Conservation (phyloP, 2,329 filamentous ascomycete species). For the Fusarium torreyae region DNA sequence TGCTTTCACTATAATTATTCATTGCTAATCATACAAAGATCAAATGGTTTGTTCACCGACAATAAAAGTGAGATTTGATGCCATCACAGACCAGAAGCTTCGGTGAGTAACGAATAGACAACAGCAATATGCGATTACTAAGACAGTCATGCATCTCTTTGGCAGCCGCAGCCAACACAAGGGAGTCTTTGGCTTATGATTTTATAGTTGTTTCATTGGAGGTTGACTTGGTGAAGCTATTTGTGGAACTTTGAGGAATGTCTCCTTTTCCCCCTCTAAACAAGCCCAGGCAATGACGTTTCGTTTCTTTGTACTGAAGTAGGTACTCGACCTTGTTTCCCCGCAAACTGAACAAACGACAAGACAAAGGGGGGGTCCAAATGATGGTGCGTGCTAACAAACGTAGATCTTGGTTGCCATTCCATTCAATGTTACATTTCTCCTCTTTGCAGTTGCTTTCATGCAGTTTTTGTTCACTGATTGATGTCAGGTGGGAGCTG, state of each 20-base stretch:
- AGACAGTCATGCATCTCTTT: slow-evolving; percentile 30
- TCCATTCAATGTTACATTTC: slow-evolving; percentile 36
- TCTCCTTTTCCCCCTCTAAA: not conserved
- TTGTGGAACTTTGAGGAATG: not conserved
- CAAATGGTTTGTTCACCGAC: slow-evolving; percentile 23
- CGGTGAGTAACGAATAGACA: slow-evolving; percentile 19
- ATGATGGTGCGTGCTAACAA: slow-evolving; percentile 1
- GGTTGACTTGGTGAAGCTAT: slow-evolving; percentile 13
- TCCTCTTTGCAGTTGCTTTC: slow-evolving; percentile 36
- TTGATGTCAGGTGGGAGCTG: slow-evolving; percentile 22
- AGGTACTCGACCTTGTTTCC: slow-evolving; percentile 9
- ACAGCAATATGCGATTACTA: slow-evolving; percentile 11
- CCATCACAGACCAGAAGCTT: slow-evolving; percentile 43
- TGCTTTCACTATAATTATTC: not conserved
- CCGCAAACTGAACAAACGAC: slow-evolving; percentile 5
- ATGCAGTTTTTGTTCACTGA: slow-evolving; percentile 19
- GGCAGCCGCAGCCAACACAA: not conserved
- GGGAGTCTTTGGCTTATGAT: not conserved
- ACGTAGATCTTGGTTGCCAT: not conserved
- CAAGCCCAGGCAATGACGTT: slow-evolving; percentile 1
- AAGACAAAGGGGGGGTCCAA: not conserved
- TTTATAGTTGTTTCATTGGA: not conserved
- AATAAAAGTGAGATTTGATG: slow-evolving; percentile 20
- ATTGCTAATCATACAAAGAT: slow-evolving; percentile 22
- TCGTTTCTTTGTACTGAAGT: slow-evolving; percentile 8